Base-by-base conservation (phyloP, 2,329 filamentous ascomycete genomes). In the Botrytis porri region DNA sequence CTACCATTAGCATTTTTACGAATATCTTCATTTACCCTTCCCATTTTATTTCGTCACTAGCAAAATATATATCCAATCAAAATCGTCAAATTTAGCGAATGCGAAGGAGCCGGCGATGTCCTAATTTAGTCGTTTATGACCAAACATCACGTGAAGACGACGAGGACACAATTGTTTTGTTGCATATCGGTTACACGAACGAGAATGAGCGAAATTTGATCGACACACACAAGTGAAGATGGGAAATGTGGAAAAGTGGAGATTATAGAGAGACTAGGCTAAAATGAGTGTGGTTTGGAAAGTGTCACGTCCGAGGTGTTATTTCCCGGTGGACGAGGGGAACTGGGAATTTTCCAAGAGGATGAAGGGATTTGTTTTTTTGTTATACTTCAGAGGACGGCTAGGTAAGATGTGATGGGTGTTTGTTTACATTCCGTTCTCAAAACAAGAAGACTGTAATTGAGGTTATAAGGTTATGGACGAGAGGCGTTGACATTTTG, bases 11-110 rank as follows among this genome's bases (percentile, higher is more conserved):
- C 32, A 7, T 37, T 25, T 39, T 61, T 61, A 61, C 32, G 59
- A 61, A 61, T 39, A 39, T 61, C 59, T 61, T 37, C 59, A 37
- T 61, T 37, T 37, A 59, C 10, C 29, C 57, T 32, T 35, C 18
- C 25, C 35, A 16, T 37, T 37, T 61, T 39, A 14, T n/a, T 43
- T 63, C 37, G 12, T 43, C 14, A 57, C 51, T 57, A 29, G 51
- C 51, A 57, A 57, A 57, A 29, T 29, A 16, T 9, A 57, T 57
- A 25, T 29, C 51, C 51, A 57, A 57, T 57, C 51, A 57, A 3
- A 29, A 29, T 29, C n/a, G n/a, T 20, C 25, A 16, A 39, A 10
- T 25, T 67, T 67, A 67, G 65, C 65, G 65, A 67, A 67, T 67
- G 65, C 65, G 65, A 67, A 57, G n/a, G 22, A 20, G 18, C 29